These are phyloP conservation scores for Pseudozyma tsukubaensis DNA, from an alignment of 1,284 basidiomycete genomes.

Conservation along the genomic window DNA sequence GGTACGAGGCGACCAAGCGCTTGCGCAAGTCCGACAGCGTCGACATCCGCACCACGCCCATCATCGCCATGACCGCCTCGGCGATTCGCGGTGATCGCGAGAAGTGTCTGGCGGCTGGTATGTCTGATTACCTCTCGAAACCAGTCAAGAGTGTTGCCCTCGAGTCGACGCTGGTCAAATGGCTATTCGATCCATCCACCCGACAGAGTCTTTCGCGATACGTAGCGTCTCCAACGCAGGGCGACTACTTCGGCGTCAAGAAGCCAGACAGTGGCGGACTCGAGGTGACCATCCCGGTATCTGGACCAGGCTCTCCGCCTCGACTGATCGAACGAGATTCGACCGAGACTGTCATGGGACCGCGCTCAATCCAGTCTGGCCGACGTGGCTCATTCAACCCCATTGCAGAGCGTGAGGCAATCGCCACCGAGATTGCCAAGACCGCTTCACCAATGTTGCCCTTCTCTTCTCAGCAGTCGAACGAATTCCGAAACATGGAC, in stretches of 20 bases:
- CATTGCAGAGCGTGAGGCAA: slow-evolving; percentile 37
- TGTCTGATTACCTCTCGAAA: slow-evolving; percentile 65
- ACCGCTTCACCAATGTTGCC: slow-evolving; percentile 10
- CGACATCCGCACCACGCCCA: slow-evolving; percentile 57
- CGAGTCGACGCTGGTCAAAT: slow-evolving; percentile 58
- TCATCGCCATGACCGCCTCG: slow-evolving; percentile 64
- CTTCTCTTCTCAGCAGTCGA: slow-evolving; percentile 4
- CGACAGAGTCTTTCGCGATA: slow-evolving; percentile 56
- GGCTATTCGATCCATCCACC: slow-evolving; percentile 60
- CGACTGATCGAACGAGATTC: slow-evolving; percentile 48
- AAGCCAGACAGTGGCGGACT: slow-evolving; percentile 25
- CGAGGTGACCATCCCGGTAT: slow-evolving; percentile 26
- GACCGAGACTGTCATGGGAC: slow-evolving; percentile 49
- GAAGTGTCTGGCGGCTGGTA: slow-evolving; percentile 60
- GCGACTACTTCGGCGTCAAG: slow-evolving; percentile 45
- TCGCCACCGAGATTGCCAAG: slow-evolving; percentile 33
- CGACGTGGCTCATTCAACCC: slow-evolving; percentile 50
- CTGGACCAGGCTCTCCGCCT: slow-evolving; percentile 26
- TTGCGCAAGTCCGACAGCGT: slow-evolving; percentile 55
- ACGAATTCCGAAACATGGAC: slow-evolving; percentile 1
- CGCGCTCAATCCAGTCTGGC: slow-evolving; percentile 44
- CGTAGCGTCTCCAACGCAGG: slow-evolving; percentile 36
- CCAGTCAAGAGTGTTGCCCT: slow-evolving; percentile 63
- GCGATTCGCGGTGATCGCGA: slow-evolving; percentile 65
- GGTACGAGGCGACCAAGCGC: slow-evolving; percentile 60